A percentile compares a stretch with the other conserved stretches of the same genome.
Evolutionary conservation across 208 protist genomes (phyloP).

Genomic region (Wallacemonas sp.): DNA sequence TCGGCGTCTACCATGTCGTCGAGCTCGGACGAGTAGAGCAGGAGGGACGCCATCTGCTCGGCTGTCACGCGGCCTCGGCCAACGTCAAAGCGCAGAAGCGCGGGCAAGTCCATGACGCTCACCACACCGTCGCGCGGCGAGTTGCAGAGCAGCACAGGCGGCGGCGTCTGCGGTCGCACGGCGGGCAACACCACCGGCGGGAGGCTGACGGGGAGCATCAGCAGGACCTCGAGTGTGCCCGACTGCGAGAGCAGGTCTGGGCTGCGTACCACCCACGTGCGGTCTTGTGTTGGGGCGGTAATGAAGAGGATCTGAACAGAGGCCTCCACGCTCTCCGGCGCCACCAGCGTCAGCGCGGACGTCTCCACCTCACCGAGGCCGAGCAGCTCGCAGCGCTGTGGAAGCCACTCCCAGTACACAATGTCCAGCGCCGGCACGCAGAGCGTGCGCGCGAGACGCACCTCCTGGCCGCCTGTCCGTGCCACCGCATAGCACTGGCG

Average conservation of each 20-base stretch:
- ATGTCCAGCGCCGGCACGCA: conserved; percentile 34
- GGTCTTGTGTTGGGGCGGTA: conserved; percentile 37
- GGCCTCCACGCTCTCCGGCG: conserved; percentile 35
- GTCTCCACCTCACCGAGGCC: conserved; percentile 36
- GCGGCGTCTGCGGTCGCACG: conserved; percentile 40
- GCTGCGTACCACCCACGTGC: conserved; percentile 52
- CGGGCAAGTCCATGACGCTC: conserved; percentile 51
- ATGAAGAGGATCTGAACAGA: conserved; percentile 56
- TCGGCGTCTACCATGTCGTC: not conserved
- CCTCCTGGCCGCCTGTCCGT: conserved; percentile 24
- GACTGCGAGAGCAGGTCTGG: conserved; percentile 44
- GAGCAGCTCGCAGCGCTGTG: conserved; percentile 53
- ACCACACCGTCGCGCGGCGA: conserved; percentile 53
- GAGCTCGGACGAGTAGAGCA: not conserved
- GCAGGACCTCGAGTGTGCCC: conserved; percentile 48
- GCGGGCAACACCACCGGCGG: conserved; percentile 65
- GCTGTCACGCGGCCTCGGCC: not conserved
- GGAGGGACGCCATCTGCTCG: not conserved
- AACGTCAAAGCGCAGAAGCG: conserved; percentile 23
- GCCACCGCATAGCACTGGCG: conserved; percentile 22
- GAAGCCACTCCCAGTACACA: conserved; percentile 72
- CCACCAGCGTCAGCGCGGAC: conserved; percentile 49
- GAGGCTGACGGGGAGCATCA: conserved; percentile 44
- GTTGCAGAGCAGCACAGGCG: conserved; percentile 73
- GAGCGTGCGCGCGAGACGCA: conserved; percentile 33